Base-by-base conservation (phyloP, 805 yeast genomes). In the Torulaspora gathmanii region DNA sequence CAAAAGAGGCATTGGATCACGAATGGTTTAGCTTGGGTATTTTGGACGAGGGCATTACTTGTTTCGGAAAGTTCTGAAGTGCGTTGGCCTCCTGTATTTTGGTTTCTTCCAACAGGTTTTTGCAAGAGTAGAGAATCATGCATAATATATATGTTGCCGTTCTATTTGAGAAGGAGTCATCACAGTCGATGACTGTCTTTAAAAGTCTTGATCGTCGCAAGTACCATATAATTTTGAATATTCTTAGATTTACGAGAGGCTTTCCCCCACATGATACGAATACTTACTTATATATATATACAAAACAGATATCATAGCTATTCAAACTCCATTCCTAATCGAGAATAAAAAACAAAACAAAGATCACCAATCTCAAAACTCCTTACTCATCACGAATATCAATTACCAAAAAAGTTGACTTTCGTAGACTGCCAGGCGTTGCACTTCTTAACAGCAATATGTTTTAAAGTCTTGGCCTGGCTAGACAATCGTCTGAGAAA, bases 11-110 rank as follows among this genome's bases (percentile, higher is more conserved):
- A 0, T 71, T 87, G 53, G 72, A 74, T 47, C 95, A 87, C 64
- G 88, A 86, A 38, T 93, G 96, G 86, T 82, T 95, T 63, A 72
- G 74, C 51, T 70, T 73, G 47, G 83, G 83, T 22, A 73, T 79
- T 39, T 64, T 72, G 52, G 84, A 78, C 63, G 82, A 77, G 48
- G 83, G 80, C 27, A 64, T 61, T 25, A 49, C 65, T 39, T 54
- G 56, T 45, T 62, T 54, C 41, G 62, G 58, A 27, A 54, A 51
- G 40, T 42, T 44, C 44, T 48, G 45, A 41, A 11, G 16, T 23
- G 23, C 2, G 25, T 22, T 3, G 25, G 25, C 25, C 8, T 22
- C 25, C 25, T 10, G 30, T 17, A 30, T 42, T 29, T 16, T 22
- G 17, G 20, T 38, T 33, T 42, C 45, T 50, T 40, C 45, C 48